These are phyloP conservation scores for Xylariaceae sp. DNA, from an alignment of 2,329 filamentous ascomycete species.

Conservation along the genomic window DNA sequence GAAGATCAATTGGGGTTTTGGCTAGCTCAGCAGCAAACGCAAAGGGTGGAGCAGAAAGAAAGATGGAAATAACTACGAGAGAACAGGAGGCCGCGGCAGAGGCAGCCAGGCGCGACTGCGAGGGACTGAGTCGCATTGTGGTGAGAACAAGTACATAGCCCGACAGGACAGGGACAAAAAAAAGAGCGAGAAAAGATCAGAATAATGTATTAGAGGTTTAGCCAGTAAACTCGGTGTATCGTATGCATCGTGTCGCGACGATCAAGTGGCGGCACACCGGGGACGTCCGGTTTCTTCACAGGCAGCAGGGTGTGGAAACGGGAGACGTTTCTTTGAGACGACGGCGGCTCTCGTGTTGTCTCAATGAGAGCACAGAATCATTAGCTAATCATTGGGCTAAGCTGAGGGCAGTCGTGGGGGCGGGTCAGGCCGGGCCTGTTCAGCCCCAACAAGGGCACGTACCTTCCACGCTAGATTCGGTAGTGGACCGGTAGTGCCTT, in stretches of 20 bases:
- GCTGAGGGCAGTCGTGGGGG: constrained; percentile 6
- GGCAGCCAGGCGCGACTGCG: constrained; percentile 67
- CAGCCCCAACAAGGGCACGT: not conserved
- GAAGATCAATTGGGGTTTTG: constrained; percentile 19
- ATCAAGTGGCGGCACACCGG: not conserved
- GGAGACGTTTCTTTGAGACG: not conserved
- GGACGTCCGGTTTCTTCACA: not conserved
- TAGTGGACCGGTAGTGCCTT: not conserved
- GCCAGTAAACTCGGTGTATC: constrained; percentile 5
- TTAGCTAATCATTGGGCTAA: not conserved
- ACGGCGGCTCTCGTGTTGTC: not conserved
- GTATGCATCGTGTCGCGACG: constrained; percentile 16
- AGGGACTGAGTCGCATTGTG: constrained; percentile 56
- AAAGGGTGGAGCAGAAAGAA: constrained; percentile 53
- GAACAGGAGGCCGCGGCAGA: constrained; percentile 58
- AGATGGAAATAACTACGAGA: constrained; percentile 55
- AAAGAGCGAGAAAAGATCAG: constrained; percentile 16
- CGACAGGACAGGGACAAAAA: constrained; percentile 7
- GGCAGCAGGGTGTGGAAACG: not conserved
- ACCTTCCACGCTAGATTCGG: not conserved
- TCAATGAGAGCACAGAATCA: not conserved
- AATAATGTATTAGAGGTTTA: constrained; percentile 9
- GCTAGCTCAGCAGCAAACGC: constrained; percentile 56
- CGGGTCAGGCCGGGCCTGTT: constrained; percentile 5
- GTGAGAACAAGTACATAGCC: constrained; percentile 36